Base-by-base conservation (phyloP, 305 asterid species). In the Fraxinus angustifolia region DNA sequence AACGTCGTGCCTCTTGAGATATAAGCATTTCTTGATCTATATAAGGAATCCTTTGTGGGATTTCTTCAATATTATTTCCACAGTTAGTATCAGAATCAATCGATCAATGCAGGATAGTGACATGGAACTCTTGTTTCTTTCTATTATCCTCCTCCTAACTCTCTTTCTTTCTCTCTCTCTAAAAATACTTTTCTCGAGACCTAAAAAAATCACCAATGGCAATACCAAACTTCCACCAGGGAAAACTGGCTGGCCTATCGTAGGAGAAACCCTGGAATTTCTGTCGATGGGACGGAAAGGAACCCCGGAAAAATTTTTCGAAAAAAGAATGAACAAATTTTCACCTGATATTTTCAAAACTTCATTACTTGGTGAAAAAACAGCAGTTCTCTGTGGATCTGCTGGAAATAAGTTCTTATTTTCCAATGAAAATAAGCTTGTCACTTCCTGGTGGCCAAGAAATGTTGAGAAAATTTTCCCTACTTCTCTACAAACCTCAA, bases 261-360 rank as follows among this genome's bases (percentile, higher is more conserved):
- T 84, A 0, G 87, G 87, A 2, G 82, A 84, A 65, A 84, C 80
- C 19, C 30, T 84, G 50, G 79, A 80, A 6, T 84, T 83, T 68
- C 34, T 68, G n/a, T 48, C 68, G 0, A 34, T 34, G 8, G 81
- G 84, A 0, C 16, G 65, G 53, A 50, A 34, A 4, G 84, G 84
- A 31, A 58, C 73, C 45, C 79, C 81, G 6, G 42, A 80, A n/a
- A 75, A 12, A 1, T 84, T 84, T 36, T 67, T 81, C 12, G 6
- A 56, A 16, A 79, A 83, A 4, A 83, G 86, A 38, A 83, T 80
- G 81, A 30, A 3, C 3, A 77, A 73, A 50, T 58, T 75, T 76
- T 83, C 86, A 7, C 73, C 81, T 0, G 72, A 83, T 21, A 60
- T 80, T 0, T 83, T 83, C 68, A 75, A 76, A 70, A 75, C 86